A percentile compares a stretch with the other conserved stretches of the same genome.
Conservation (phyloP, 1,139 yeast genomes). For the Nakaseomyces kungkrabaensis region DNA sequence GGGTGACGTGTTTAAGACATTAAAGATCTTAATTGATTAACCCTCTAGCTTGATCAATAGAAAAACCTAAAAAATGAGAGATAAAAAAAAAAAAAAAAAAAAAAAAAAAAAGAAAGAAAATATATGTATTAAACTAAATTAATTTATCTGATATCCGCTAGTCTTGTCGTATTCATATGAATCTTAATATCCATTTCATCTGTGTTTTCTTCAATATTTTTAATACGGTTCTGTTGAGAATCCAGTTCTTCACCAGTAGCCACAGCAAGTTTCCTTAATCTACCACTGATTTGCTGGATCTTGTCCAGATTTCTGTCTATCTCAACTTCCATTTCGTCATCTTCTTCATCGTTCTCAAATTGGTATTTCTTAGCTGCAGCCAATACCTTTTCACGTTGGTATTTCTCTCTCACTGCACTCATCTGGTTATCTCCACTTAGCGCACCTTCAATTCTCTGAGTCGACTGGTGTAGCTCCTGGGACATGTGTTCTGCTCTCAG, state of each 20-base stretch:
- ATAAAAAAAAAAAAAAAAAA: background rate
- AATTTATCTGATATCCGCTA: constrained; percentile 24
- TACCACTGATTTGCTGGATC: constrained; percentile 37
- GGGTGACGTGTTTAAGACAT: no score
- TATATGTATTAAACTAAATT: background rate
- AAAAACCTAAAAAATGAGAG: no score
- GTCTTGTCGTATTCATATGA: constrained; percentile 37
- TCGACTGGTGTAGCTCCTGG: constrained; percentile 36
- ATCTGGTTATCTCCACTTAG: constrained; percentile 25
- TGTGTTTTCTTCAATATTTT: constrained; percentile 42
- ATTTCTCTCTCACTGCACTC: constrained; percentile 28
- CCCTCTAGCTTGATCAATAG: no score
- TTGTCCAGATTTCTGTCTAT: constrained; percentile 46
- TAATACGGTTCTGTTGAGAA: constrained; percentile 43
- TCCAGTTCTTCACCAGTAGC: constrained; percentile 46
- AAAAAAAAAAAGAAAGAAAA: background rate
- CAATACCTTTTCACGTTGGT: constrained; percentile 31
- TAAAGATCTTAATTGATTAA: no score
- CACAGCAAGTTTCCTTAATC: constrained; percentile 43
- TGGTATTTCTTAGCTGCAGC: constrained; percentile 38
- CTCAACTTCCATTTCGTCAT: constrained; percentile 50
- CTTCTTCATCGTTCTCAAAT: constrained; percentile 52
- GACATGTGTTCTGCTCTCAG: constrained; percentile 36
- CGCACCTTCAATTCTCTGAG: constrained; percentile 40
- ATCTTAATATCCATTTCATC: constrained; percentile 45